Evolutionary conservation across 1,139 yeast species (phyloP).

Genomic region (Protomyces gravidus): DNA sequence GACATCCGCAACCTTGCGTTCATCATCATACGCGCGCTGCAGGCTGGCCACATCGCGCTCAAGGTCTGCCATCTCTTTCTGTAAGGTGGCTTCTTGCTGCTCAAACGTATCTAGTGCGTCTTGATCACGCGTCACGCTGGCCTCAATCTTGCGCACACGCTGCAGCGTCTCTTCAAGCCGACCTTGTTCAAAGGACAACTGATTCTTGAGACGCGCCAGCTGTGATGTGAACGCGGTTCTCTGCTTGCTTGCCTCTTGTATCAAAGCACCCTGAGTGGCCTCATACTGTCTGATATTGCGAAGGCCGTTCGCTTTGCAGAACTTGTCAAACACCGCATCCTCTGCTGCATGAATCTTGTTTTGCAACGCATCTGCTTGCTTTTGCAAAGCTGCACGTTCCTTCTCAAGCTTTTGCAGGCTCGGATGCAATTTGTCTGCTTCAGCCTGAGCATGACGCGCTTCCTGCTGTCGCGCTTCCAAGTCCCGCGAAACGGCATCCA

Average conservation of each 20-base stretch:
- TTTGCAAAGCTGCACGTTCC: conserved; percentile 31
- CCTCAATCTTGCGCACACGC: conserved; percentile 46
- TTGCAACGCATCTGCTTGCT: conserved; percentile 31
- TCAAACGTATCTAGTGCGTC: conserved; percentile 41
- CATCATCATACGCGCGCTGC: background rate
- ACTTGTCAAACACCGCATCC: conserved; percentile 47
- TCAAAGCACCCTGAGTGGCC: conserved; percentile 56
- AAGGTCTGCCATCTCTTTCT: conserved; percentile 2
- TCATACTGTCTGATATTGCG: conserved; percentile 60
- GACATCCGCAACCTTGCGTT: conserved; percentile 3
- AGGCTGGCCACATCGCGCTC: background rate
- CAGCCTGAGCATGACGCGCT: conserved; percentile 48
- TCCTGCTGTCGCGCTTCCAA: conserved; percentile 56
- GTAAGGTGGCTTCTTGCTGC: conserved; percentile 38
- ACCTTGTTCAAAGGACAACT: conserved; percentile 60
- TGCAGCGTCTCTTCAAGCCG: conserved; percentile 50
- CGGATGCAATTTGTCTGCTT: conserved; percentile 41
- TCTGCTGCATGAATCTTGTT: conserved; percentile 36
- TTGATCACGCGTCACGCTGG: conserved; percentile 43
- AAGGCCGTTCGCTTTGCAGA: conserved; percentile 54
- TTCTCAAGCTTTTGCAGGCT: conserved; percentile 39
- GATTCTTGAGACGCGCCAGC: conserved; percentile 58
- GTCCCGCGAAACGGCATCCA: conserved; percentile 34
- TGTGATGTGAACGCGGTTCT: conserved; percentile 59
- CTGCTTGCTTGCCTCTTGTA: conserved; percentile 61